These are phyloP conservation scores for Pseudoturritis turrita DNA, from an alignment of 345 rosid species.

Conservation along the genomic window DNA sequence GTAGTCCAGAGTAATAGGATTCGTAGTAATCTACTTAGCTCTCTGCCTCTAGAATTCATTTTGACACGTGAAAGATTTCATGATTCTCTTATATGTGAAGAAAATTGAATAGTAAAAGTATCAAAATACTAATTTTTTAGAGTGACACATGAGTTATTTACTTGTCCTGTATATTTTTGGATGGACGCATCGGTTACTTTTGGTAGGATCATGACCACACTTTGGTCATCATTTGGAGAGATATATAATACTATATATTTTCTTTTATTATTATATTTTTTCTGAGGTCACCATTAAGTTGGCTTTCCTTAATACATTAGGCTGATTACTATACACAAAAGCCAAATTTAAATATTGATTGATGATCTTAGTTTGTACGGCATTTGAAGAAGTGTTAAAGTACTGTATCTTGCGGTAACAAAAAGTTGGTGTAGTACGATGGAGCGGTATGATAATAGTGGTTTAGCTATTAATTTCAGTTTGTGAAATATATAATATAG, in stretches of 20 bases:
- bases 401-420: background rate
- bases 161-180: background rate
- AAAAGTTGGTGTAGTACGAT: background rate
- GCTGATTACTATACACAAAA: background rate
- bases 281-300: background rate
- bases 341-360: background rate
- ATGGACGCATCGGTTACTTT: background rate
- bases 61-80: background rate
- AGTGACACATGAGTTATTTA: background rate
- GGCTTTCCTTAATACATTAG: background rate
- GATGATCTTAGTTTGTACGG: background rate
- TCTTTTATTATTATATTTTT: background rate
- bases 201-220: background rate
- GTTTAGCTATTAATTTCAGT: background rate
- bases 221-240: background rate
- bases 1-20: slow-evolving; percentile 16
- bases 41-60: background rate
- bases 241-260: too few species aligned
- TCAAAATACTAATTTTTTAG: background rate
- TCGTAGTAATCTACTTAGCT: slow-evolving; percentile 21
- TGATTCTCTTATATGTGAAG: background rate
- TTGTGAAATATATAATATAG: background rate
- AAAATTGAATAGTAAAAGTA: background rate
- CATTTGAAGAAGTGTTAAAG: background rate
- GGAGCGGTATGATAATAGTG: background rate